These are phyloP conservation scores for Vicia faba DNA, from an alignment of 306 rosid species.

Conservation along the genomic window DNA sequence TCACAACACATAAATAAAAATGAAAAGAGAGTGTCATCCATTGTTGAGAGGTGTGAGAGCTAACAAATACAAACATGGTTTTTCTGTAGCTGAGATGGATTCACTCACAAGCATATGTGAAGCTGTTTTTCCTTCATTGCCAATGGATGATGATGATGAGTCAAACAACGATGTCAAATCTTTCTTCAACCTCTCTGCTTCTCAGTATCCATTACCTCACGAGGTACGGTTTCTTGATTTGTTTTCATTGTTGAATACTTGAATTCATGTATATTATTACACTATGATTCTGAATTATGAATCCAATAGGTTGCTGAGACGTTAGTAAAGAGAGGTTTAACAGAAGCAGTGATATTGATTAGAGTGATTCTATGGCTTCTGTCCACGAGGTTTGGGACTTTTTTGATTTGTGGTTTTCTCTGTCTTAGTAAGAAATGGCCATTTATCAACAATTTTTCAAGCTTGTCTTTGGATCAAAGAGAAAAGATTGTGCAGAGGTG, in stretches of 20 bases:
- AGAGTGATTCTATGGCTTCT: constrained; percentile 53
- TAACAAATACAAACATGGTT: constrained; percentile 54
- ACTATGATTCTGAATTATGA: neutral
- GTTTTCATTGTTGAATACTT: neutral
- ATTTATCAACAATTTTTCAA: constrained; percentile 46
- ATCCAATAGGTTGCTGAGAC: constrained; percentile 47
- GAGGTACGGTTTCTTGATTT: constrained; percentile 42
- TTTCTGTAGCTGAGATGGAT: constrained; percentile 59
- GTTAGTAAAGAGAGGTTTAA: constrained; percentile 34
- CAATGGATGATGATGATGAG: constrained; percentile 21
- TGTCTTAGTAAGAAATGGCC: constrained; percentile 46
- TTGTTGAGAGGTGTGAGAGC: constrained; percentile 62
- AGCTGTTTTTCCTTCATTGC: constrained; percentile 62
- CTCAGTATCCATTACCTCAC: constrained; percentile 58
- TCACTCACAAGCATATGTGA: constrained; percentile 69
- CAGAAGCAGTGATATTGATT: constrained; percentile 42
- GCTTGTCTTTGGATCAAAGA: constrained; percentile 46
- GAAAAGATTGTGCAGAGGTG: constrained; percentile 48
- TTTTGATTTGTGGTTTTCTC: constrained; percentile 47
- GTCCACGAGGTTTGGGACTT: constrained; percentile 49
- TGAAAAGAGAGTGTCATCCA: constrained; percentile 58
- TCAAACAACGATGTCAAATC: constrained; percentile 30
- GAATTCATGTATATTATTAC: neutral
- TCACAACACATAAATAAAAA: constrained; percentile 19
- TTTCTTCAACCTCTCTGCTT: constrained; percentile 60